Evolutionary conservation across 140 eudicot species (phyloP).

Genomic region (Ambrosia hybrid): DNA sequence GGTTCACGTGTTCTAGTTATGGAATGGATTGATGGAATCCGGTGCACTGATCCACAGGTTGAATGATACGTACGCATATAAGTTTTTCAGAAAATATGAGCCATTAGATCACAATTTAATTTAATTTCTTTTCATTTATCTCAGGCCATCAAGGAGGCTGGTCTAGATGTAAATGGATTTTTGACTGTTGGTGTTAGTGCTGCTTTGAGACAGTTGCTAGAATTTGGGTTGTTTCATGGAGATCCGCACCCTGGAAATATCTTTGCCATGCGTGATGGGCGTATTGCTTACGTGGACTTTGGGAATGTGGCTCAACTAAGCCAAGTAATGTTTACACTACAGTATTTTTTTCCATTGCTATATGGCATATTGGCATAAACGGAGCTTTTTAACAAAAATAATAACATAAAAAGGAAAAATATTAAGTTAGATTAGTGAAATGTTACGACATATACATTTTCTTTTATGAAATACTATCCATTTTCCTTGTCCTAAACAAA

Average conservation of each 20-base stretch:
- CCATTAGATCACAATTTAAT: neutral
- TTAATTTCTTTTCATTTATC: conserved; percentile 12
- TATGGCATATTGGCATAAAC: neutral
- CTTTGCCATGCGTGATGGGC: conserved; percentile 99
- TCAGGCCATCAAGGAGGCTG: conserved; percentile 88
- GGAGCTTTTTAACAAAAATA: neutral
- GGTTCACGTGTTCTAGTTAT: conserved; percentile 96
- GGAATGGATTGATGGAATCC: conserved; percentile 99
- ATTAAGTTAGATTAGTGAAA: conserved; percentile 1
- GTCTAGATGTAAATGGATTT: conserved; percentile 83
- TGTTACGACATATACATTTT: neutral
- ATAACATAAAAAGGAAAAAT: neutral
- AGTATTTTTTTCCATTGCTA: neutral
- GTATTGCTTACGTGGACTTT: conserved; percentile 96
- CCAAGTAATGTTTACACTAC: conserved; percentile 53
- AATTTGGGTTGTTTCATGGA: conserved; percentile 96
- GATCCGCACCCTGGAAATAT: conserved; percentile 99
- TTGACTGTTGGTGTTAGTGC: conserved; percentile 99
- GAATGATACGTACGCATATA: conserved; percentile 9
- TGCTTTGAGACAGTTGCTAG: conserved; percentile 87
- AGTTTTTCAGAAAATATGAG: neutral
- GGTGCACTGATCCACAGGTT: conserved; percentile 98
- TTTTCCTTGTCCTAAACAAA: neutral
- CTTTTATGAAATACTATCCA: conserved; percentile 13
- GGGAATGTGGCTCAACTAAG: conserved; percentile 98